Evolutionary conservation across 495 filamentous ascomycete genomes (phyloP), one percentile per base, ranked within the genome.

Genomic region (Penicillium coffeae): DNA sequence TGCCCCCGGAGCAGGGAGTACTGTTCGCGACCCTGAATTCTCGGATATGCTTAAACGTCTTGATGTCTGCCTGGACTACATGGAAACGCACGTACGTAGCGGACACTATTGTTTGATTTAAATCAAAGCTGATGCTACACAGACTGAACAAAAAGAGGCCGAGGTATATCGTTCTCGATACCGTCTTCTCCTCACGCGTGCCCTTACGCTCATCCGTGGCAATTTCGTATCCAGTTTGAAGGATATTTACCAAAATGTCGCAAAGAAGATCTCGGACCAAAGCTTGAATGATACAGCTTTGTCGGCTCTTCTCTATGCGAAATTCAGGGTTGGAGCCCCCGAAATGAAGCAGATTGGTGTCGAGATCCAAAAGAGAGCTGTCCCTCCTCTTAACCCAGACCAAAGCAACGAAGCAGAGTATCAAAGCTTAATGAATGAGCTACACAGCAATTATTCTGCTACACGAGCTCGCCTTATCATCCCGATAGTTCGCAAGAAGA

Each of bases 21-120:
- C 89, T 36, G 90, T 92, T 33, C 85, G 88, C 42, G 84, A 82
- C 49, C 81, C 84, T 54, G 86, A 84, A 45, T 97, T 92, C 59
- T 84, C 81, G 8, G 87, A 95, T 48, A 91, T 96, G 76, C 69
- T 97, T 19, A 71, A 78, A 21, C 91, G 85, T 46, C 71, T 98
- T 12, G 90, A 97, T 63, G 80, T 83, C 40, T 97, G 93, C 63
- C 77, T 98, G 55, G 87, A 82, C 39, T 95, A 94, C 55, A 95
- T 95, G 90, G 77, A 84, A 45, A 68, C 76, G 42, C 87, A 95
- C 70, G 88, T 90, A 55, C 63, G 85, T 75, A 57, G 38, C 22
- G 21, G 44, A 9, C 1, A 9, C 12, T 22, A 5, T 10, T 41
- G 2, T 42, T 12, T 15, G 3, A 40, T 9, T 8, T 30, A 13